Percentiles rank a stretch among this genome's conserved stretches.
phyloP scores from a whole-genome alignment of 352 stramenopile species.

The Phytophthora colocasiae region DNA sequence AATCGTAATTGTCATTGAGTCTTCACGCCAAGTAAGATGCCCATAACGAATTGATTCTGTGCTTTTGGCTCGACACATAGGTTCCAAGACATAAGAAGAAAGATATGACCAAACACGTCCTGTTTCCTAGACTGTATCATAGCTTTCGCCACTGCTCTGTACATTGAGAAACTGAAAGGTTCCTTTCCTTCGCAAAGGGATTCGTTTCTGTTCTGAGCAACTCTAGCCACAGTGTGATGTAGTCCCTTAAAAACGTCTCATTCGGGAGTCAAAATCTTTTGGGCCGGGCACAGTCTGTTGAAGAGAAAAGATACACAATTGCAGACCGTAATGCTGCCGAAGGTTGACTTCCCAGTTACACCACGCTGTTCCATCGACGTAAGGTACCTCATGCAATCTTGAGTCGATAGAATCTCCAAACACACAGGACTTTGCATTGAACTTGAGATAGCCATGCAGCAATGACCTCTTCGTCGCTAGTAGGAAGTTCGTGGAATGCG shows the following conservation, averaged over 20 bases:
- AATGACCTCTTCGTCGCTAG: no score
- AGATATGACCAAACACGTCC: constrained; percentile 19
- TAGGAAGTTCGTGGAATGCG: no score
- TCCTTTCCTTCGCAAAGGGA: no score
- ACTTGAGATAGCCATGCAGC: no score
- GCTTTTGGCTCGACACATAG: constrained; percentile 21
- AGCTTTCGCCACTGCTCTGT: no score
- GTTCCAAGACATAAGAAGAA: constrained; percentile 18
- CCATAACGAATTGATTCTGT: constrained; percentile 14
- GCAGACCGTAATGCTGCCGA: constrained; percentile 4
- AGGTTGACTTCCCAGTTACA: constrained; percentile 5
- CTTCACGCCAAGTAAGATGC: constrained; percentile 15
- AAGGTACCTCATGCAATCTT: constrained; percentile 2
- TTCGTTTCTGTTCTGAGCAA: no score
- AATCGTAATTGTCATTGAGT: constrained; percentile 17
- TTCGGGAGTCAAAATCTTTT: constrained; percentile 1
- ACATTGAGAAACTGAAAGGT: no score
- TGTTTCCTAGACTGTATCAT: no score
- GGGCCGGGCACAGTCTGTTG: neutral
- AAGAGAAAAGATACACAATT: neutral
- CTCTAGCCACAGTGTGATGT: neutral
- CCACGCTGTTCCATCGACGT: constrained; percentile 3
- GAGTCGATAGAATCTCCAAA: no score
- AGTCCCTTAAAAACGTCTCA: constrained; percentile 6
- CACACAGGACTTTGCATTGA: no score